phyloP scores from a whole-genome alignment of 148 eudicot genomes.

The Persicaria maculosa region DNA sequence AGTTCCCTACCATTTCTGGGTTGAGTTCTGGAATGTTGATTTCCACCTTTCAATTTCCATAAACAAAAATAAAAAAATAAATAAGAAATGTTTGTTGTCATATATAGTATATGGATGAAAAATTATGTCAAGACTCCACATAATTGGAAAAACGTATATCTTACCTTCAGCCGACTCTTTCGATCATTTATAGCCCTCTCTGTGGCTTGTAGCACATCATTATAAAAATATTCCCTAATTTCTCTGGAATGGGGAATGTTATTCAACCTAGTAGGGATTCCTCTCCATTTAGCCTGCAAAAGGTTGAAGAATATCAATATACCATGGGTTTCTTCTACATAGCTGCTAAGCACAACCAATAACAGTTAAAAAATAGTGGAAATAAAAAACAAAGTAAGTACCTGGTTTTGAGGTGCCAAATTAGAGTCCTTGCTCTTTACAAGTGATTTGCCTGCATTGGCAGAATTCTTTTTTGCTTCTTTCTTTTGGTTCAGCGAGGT shows the following conservation, averaged over 20 bases:
- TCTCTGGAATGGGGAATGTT: conserved; percentile 97
- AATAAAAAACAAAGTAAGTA: conserved; percentile 14
- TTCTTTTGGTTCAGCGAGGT: conserved; percentile 41
- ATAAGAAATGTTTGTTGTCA: neutral
- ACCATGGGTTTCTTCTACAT: neutral
- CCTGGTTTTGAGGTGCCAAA: conserved; percentile 36
- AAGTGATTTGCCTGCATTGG: conserved; percentile 38
- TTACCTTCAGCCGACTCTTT: conserved; percentile 73
- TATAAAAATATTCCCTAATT: conserved; percentile 86
- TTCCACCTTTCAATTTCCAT: conserved; percentile 57
- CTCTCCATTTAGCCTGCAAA: conserved; percentile 77
- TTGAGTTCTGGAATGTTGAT: conserved; percentile 91
- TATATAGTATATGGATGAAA: neutral
- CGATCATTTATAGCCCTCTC: conserved; percentile 74
- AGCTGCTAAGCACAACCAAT: neutral
- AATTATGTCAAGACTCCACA: neutral
- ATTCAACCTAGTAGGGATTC: conserved; percentile 93
- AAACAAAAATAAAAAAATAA: neutral
- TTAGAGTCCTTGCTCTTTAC: conserved; percentile 27
- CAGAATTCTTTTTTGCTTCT: conserved; percentile 40
- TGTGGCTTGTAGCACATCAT: conserved; percentile 86
- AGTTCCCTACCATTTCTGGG: conserved; percentile 67
- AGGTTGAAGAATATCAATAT: conserved; percentile 17
- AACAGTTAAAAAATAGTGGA: neutral
- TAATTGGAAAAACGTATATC: neutral